Evolutionary conservation across 2,329 filamentous ascomycete genomes (phyloP), one percentile per base, ranked within the genome.

Genomic region (Emericellopsis cladophorae): DNA sequence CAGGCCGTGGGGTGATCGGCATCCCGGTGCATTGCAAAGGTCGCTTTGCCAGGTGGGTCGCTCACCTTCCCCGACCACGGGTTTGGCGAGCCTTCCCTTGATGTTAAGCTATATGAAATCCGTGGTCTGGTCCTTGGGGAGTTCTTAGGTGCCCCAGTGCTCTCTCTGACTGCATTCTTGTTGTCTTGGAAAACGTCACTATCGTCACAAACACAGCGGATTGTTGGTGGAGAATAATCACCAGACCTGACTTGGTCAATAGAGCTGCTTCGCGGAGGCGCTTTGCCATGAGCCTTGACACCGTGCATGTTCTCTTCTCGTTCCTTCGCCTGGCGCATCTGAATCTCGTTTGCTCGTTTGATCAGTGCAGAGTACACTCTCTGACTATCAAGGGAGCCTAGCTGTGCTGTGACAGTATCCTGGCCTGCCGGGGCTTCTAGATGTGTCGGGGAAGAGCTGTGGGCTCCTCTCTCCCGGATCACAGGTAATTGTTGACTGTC

Each of bases 351-450:
- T 8, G 76, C 55, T 29, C 67, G 64, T 45, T 72, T 72, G 58
- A 82, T 74, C n/a, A 84, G 59, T 2, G 77, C 79, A 6, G 74
- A 76, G 49, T 79, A 82, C 4, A 83, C 66, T 31, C 71, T 67
- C 32, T 76, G 67, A 44, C 73, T 77, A 42, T 79, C 68, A 21
- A 76, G 34, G 11, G 16, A 18, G 16, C n/a, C 4, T 4, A 21
- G 9, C 4, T 40, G 22, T 9, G 18, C 31, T 11, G 23, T 23
- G 10, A n/a, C 39, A 14, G 15, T 22, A 7, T 40, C 31, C 14
- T 5, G 22, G 11, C 60, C 0, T 60, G 49, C 40, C 49, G 52
- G 32, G 49, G 47, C 42, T 49, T 31, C 49, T 42, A 41, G 46
- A 11, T 12, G 21, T 1, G 63, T 60, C 8, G 60, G 57, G 5